Percentiles rank a stretch among this genome's conserved stretches.
phyloP scores from a whole-genome alignment of 129 eudicot species.

The Flaveria trinervia region DNA sequence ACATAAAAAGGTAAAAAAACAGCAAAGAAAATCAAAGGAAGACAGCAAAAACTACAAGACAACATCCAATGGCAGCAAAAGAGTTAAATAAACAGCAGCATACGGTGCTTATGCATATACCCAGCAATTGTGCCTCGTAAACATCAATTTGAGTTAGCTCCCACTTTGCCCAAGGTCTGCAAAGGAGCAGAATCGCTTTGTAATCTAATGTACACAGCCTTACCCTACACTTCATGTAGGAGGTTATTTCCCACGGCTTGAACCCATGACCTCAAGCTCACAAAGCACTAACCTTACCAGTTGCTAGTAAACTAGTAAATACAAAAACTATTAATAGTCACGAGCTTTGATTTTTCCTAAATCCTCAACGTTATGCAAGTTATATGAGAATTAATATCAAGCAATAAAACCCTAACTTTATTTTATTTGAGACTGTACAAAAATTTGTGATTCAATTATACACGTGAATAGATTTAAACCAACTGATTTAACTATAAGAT shows the following conservation, averaged over 20 bases:
- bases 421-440: neutral
- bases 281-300: no score
- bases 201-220: no score
- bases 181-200: no score
- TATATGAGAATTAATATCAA: neutral
- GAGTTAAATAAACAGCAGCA: neutral
- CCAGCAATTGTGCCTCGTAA: neutral
- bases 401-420: neutral
- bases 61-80: neutral
- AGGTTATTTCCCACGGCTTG: no score
- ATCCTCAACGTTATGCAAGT: neutral
- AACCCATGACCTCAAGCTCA: no score
- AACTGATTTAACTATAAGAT: neutral
- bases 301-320: no score
- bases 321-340: neutral
- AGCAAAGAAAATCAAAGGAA: neutral
- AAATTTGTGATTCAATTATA: neutral
- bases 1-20: neutral
- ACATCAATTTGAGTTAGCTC: no score
- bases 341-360: neutral
- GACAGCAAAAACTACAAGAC: neutral
- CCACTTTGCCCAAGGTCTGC: no score
- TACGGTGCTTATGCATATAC: neutral
- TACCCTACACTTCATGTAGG: no score
- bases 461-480: neutral